Percentiles rank a stretch among this genome's conserved stretches.
These are phyloP conservation scores for Lumnitzera racemosa DNA, from an alignment of 345 rosid genomes.

Conservation along the genomic window DNA sequence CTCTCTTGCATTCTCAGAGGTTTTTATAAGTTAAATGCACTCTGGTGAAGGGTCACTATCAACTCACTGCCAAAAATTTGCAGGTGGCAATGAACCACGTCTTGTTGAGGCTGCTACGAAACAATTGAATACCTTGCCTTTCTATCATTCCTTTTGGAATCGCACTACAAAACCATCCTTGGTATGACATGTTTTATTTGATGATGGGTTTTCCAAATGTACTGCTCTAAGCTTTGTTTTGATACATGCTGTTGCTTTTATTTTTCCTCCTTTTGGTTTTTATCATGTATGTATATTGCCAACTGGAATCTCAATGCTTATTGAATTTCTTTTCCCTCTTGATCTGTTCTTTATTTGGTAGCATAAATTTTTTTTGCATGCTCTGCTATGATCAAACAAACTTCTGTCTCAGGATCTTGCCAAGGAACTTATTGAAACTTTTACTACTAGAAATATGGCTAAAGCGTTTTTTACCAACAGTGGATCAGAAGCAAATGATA, in stretches of 20 bases:
- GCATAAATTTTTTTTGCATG: too few relatives aligned
- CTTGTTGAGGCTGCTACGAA: constrained; percentile 77
- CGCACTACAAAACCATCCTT: constrained; percentile 92
- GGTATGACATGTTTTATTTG: constrained; percentile 31
- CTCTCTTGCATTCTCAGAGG: too few relatives aligned
- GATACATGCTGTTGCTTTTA: background rate
- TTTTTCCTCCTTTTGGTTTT: background rate
- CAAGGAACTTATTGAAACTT: constrained; percentile 70
- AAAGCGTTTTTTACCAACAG: constrained; percentile 87
- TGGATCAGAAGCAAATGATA: constrained; percentile 98
- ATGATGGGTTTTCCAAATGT: background rate
- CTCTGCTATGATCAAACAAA: too few relatives aligned
- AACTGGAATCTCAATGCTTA: too few relatives aligned
- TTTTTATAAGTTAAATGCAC: too few relatives aligned
- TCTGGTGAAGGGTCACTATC: too few relatives aligned
- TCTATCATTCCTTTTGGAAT: constrained; percentile 98
- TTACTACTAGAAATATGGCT: constrained; percentile 80
- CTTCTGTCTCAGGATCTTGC: constrained; percentile 79
- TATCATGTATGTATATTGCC: background rate
- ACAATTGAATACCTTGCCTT: constrained; percentile 77
- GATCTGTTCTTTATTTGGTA: too few relatives aligned
- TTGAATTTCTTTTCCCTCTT: too few relatives aligned
- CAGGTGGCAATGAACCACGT: constrained; percentile 91
- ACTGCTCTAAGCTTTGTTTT: background rate
- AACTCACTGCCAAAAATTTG: constrained; percentile 3